phyloP scores from a whole-genome alignment of 2,329 filamentous ascomycete species.

The Penicillium sp. region DNA sequence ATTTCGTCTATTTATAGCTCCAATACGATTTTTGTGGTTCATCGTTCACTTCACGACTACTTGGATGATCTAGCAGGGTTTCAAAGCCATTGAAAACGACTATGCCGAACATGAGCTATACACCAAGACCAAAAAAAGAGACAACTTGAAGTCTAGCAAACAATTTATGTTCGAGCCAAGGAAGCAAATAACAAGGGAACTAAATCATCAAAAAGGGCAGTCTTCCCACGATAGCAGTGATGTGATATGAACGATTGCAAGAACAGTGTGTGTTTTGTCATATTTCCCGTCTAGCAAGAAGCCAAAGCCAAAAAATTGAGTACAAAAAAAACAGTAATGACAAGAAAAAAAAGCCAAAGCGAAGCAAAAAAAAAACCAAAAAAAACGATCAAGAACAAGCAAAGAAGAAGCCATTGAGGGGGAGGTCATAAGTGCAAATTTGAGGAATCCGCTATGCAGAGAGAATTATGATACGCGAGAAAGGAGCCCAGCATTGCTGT shows the following conservation, averaged over 20 bases:
- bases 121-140: background rate
- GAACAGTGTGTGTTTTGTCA: background rate
- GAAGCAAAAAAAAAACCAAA: background rate
- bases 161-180: background rate
- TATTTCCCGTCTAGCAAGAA: conserved; percentile 7
- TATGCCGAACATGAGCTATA: background rate
- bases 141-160: conserved; percentile 1
- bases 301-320: background rate
- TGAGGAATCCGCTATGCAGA: conserved; percentile 15
- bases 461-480: conserved; percentile 3
- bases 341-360: background rate
- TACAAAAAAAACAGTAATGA: background rate
- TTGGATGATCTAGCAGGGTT: too few species aligned
- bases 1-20: too few species aligned
- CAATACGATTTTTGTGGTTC: too few species aligned
- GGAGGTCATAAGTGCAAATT: conserved; percentile 7
- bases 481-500: background rate
- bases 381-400: conserved; percentile 9
- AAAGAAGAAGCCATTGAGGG: background rate
- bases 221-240: background rate
- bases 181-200: background rate
- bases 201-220: background rate
- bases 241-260: background rate
- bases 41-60: too few species aligned
- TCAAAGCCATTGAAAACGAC: too few species aligned